Evolutionary conservation across 108 stramenopile genomes (phyloP).

Genomic region (Stephanodiscus minutulus): DNA sequence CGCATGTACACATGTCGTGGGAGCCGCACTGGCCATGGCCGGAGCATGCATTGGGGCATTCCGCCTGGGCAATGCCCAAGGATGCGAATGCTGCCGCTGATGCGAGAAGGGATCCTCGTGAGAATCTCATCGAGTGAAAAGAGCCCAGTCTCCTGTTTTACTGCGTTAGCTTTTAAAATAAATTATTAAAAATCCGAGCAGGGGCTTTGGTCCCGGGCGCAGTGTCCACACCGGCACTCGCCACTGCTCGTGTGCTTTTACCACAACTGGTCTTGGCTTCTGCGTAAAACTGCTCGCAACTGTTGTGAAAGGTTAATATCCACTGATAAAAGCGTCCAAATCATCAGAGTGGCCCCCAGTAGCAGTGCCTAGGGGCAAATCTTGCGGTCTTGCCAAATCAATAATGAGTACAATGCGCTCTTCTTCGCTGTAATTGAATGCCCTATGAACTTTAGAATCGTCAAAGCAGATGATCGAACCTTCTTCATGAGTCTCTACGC

Average conservation of each 20-base stretch:
- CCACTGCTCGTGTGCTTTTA: too few relatives aligned
- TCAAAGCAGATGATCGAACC: slow-evolving; percentile 90
- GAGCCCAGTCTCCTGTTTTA: too few relatives aligned
- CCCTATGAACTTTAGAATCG: slow-evolving; percentile 94
- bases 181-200: too few relatives aligned
- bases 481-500: slow-evolving; percentile 83
- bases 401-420: slow-evolving; percentile 92
- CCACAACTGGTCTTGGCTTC: background rate
- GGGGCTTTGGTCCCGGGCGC: too few relatives aligned
- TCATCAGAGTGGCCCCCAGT: slow-evolving; percentile 92
- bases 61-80: slow-evolving; percentile 20
- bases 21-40: slow-evolving; percentile 47
- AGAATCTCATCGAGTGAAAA: slow-evolving; percentile 28
- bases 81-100: slow-evolving; percentile 9
- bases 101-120: slow-evolving; percentile 14
- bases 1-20: slow-evolving; percentile 56
- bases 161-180: too few relatives aligned
- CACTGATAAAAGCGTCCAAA: slow-evolving; percentile 86
- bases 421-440: slow-evolving; percentile 84
- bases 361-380: slow-evolving; percentile 84
- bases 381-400: slow-evolving; percentile 84
- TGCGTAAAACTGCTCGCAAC: background rate
- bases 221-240: too few relatives aligned
- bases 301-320: background rate
- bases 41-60: slow-evolving; percentile 50